Evolutionary conservation across 225 moss, liverwort and hornwort species (phyloP).

Genomic region (Pseudisothecium myosuroides): DNA sequence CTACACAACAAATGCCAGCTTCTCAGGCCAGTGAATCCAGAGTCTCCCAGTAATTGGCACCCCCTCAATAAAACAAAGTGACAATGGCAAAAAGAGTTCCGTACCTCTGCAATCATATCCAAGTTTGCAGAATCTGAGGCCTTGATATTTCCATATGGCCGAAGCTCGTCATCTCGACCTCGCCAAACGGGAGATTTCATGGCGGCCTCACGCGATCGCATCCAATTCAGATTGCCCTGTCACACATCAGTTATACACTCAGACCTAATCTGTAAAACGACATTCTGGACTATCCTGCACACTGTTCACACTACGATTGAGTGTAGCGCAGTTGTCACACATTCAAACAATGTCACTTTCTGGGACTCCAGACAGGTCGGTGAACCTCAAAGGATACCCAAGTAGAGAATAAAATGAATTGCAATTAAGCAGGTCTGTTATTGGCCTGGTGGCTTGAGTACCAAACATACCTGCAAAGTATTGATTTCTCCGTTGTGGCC

Average conservation of each 20-base stretch:
- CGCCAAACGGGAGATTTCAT: conserved; percentile 86
- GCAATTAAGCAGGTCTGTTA: not conserved
- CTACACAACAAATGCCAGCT: conserved; percentile 20
- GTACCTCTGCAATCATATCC: conserved; percentile 88
- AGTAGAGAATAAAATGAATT: not conserved
- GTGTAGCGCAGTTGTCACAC: not conserved
- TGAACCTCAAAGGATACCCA: not conserved
- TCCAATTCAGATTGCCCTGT: conserved; percentile 96
- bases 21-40: not conserved
- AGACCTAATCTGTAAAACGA: not conserved
- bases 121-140: conserved; percentile 95
- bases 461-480: conserved; percentile 60
- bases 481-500: conserved; percentile 99
- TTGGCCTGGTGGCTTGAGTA: not conserved
- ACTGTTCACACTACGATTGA: not conserved
- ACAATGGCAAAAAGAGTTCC: not conserved
- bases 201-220: conserved; percentile 79
- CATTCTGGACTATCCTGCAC: not conserved
- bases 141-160: conserved; percentile 63
- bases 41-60: not conserved
- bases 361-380: not conserved
- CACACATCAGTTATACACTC: not conserved
- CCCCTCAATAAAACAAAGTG: not conserved
- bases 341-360: not conserved
- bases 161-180: conserved; percentile 83